Conservation (phyloP, 2,329 filamentous ascomycete species). For the Keithomyces neogunnii region DNA sequence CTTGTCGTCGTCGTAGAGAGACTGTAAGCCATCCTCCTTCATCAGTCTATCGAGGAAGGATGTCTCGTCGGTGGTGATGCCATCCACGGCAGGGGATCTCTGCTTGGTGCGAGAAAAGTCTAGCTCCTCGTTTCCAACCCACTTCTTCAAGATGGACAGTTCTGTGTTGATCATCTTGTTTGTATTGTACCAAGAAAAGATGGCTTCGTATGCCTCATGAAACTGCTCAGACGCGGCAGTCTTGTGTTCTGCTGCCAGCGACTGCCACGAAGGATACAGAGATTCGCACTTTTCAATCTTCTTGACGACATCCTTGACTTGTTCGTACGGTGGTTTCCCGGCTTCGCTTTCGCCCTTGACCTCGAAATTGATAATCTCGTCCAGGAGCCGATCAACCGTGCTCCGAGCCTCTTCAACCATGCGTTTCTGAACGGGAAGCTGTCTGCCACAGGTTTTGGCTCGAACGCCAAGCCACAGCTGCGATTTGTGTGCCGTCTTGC, state of each 20-base stretch:
- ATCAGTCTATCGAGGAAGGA: slow-evolving; percentile 91
- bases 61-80: slow-evolving; percentile 73
- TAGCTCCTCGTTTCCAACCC: slow-evolving; percentile 93
- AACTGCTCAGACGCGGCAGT: slow-evolving; percentile 69
- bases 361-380: slow-evolving; percentile 86
- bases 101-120: slow-evolving; percentile 75
- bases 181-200: slow-evolving; percentile 95
- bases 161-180: slow-evolving; percentile 95
- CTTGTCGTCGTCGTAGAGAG: slow-evolving; percentile 66
- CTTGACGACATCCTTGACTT: slow-evolving; percentile 80
- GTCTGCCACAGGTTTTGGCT: slow-evolving; percentile 74
- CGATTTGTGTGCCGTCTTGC: slow-evolving; percentile 60
- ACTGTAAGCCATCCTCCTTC: slow-evolving; percentile 92
- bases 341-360: slow-evolving; percentile 90
- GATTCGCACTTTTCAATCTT: slow-evolving; percentile 86
- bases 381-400: slow-evolving; percentile 64
- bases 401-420: slow-evolving; percentile 79
- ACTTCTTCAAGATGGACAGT: slow-evolving; percentile 81
- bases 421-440: slow-evolving; percentile 74
- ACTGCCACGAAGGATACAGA: slow-evolving; percentile 72
- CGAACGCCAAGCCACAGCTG: slow-evolving; percentile 86
- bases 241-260: slow-evolving; percentile 67
- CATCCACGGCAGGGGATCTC: slow-evolving; percentile 54
- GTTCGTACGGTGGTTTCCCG: slow-evolving; percentile 77
- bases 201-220: slow-evolving; percentile 74